A percentile compares a stretch with the other conserved stretches of the same genome.
phyloP scores from a whole-genome alignment of 73 alveolate species.

The Tetrahymena thermophila region DNA sequence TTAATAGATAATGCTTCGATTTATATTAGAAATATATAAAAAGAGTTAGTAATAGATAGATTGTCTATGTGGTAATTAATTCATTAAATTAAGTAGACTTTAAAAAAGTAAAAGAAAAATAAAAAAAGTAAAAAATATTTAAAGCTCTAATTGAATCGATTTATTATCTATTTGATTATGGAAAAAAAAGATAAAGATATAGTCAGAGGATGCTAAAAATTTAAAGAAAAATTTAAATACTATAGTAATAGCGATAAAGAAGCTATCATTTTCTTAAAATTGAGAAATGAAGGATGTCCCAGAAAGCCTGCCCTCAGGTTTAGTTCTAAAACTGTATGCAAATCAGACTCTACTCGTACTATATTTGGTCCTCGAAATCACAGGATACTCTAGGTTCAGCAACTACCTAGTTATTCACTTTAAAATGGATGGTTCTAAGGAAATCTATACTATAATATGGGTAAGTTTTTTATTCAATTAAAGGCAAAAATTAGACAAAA shows the following conservation, averaged over 20 bases:
- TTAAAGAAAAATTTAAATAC: neutral
- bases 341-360: neutral
- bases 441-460: neutral
- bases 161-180: neutral
- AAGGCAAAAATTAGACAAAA: neutral
- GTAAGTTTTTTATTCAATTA: neutral
- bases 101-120: neutral
- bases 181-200: neutral
- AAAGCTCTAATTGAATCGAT: too few species aligned
- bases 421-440: neutral
- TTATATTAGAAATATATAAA: too few species aligned
- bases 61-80: neutral
- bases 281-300: neutral
- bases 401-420: neutral
- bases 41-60: too few species aligned
- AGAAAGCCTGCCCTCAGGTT: neutral
- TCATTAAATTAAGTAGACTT: neutral
- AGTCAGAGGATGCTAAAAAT: neutral
- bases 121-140: neutral
- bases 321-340: neutral
- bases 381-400: neutral
- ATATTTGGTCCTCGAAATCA: neutral
- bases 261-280: neutral
- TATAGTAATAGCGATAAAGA: neutral
- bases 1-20: too few species aligned